phyloP scores from a whole-genome alignment of 352 stramenopile genomes.

The Pythium myriotylum region DNA sequence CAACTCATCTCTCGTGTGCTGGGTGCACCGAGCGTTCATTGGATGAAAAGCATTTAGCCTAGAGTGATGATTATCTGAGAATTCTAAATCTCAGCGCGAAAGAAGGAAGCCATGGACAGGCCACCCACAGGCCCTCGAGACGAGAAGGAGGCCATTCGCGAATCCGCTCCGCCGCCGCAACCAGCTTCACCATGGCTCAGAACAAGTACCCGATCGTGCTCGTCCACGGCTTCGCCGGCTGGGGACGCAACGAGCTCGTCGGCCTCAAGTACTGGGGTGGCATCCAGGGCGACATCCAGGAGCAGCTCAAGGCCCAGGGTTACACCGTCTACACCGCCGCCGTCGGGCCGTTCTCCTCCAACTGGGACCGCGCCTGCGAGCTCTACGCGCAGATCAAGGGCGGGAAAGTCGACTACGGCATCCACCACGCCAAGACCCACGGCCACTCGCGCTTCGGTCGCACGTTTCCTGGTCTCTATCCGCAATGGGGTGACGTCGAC shows the following conservation, averaged over 20 bases:
- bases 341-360: slow-evolving; percentile 30
- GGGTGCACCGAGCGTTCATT: not conserved
- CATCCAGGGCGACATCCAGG: slow-evolving; percentile 24
- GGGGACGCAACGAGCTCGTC: slow-evolving; percentile 20
- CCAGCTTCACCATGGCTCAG: not conserved
- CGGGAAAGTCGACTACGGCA: slow-evolving; percentile 32
- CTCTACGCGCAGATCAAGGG: slow-evolving; percentile 41
- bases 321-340: slow-evolving; percentile 28
- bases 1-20: not conserved
- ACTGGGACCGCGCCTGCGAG: slow-evolving; percentile 43
- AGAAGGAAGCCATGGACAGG: not conserved
- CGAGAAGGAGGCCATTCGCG: not conserved
- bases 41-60: not conserved
- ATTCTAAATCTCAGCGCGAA: not conserved
- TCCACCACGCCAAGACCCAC: slow-evolving; percentile 21
- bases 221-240: slow-evolving; percentile 30
- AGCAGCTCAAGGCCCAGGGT: slow-evolving; percentile 32
- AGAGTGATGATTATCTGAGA: too few relatives aligned
- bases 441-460: slow-evolving; percentile 36
- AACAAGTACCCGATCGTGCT: slow-evolving; percentile 30
- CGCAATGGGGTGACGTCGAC: slow-evolving; percentile 45
- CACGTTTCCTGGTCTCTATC: slow-evolving; percentile 60
- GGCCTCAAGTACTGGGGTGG: slow-evolving; percentile 27
- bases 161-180: too few relatives aligned
- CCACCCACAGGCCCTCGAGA: slow-evolving; percentile 13